phyloP scores from a whole-genome alignment of 441 rosid genomes.

The Arabidopsis lyrata region DNA sequence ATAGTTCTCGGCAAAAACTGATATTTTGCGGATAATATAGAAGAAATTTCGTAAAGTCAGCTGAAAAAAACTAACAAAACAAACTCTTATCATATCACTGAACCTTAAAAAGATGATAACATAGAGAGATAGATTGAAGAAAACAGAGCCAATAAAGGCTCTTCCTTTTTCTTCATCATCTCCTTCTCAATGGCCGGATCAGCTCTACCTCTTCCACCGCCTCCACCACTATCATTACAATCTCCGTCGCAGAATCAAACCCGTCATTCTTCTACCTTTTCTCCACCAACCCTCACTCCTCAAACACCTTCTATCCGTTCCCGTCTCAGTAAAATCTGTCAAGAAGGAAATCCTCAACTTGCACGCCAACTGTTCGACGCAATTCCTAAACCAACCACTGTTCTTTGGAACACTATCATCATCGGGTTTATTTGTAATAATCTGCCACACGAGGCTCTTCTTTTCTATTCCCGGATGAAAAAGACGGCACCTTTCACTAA shows the following conservation, averaged over 20 bases:
- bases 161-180: slow-evolving; percentile 27
- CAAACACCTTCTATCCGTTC: slow-evolving; percentile 77
- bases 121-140: slow-evolving; percentile 1
- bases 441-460: slow-evolving; percentile 74
- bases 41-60: too few species aligned
- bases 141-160: slow-evolving; percentile 30
- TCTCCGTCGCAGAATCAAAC: slow-evolving; percentile 35
- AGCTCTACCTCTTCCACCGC: slow-evolving; percentile 55
- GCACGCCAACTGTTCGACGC: slow-evolving; percentile 88
- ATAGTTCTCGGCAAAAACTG: background rate
- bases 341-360: slow-evolving; percentile 72
- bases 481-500: slow-evolving; percentile 54
- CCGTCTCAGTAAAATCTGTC: slow-evolving; percentile 76
- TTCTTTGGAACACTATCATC: slow-evolving; percentile 84
- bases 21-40: background rate
- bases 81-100: slow-evolving; percentile 38
- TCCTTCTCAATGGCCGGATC: slow-evolving; percentile 50
- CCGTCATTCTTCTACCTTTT: slow-evolving; percentile 37
- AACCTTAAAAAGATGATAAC: slow-evolving; percentile 33
- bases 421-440: slow-evolving; percentile 82
- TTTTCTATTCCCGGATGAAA: slow-evolving; percentile 72
- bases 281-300: slow-evolving; percentile 53
- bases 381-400: slow-evolving; percentile 76
- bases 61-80: slow-evolving; percentile 16
- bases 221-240: slow-evolving; percentile 46